Percentiles rank a stretch among this genome's conserved stretches.
These are phyloP conservation scores for Populus davidiana DNA, from an alignment of 345 rosid genomes.

Conservation along the genomic window DNA sequence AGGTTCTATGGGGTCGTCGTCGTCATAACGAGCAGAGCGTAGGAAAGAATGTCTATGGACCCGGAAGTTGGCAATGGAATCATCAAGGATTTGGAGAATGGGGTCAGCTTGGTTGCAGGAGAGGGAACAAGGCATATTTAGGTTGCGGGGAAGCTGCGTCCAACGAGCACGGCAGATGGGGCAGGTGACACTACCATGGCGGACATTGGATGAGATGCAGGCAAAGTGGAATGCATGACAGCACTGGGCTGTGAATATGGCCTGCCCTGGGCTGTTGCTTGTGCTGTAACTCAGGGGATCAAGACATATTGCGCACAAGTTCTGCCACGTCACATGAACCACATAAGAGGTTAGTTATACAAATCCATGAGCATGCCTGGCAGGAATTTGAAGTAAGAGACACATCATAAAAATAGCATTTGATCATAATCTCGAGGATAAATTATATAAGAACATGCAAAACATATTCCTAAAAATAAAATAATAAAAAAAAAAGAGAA, in stretches of 20 bases:
- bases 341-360: not conserved
- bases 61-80: constrained; percentile 70
- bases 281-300: constrained; percentile 62
- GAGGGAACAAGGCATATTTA: constrained; percentile 48
- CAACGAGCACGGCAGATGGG: constrained; percentile 90
- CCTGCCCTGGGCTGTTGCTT: constrained; percentile 59
- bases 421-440: not conserved
- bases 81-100: constrained; percentile 63
- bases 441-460: not conserved
- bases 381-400: not conserved
- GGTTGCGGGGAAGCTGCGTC: constrained; percentile 82
- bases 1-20: constrained; percentile 74
- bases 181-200: constrained; percentile 83
- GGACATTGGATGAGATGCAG: constrained; percentile 84
- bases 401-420: not conserved
- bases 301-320: constrained; percentile 74
- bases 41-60: constrained; percentile 72
- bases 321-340: constrained; percentile 39
- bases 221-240: constrained; percentile 77
- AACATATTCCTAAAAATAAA: not conserved
- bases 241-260: constrained; percentile 85
- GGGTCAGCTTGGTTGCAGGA: constrained; percentile 58
- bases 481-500: too few relatives aligned
- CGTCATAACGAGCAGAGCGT: constrained; percentile 75
- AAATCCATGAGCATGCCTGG: not conserved